Conservation (phyloP, 2,329 filamentous ascomycete genomes). For the Pseudopyrenochaeta lycopersici region DNA sequence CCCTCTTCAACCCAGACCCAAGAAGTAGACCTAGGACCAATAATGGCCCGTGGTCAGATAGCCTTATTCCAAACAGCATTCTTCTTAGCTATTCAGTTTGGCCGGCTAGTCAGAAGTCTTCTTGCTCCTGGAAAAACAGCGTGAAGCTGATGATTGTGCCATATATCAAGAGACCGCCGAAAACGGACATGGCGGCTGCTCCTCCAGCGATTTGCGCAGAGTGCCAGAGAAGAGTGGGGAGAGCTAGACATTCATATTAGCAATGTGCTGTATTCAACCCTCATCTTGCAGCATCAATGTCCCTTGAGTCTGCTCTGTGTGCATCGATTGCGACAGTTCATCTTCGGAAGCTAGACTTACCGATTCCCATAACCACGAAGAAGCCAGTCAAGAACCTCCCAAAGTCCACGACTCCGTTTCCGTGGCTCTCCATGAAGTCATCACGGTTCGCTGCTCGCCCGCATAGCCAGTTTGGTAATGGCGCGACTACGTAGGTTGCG, state of each 20-base stretch:
- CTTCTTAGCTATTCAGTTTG: slow-evolving; percentile 26
- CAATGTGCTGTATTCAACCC: neutral
- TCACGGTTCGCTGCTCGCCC: slow-evolving; percentile 87
- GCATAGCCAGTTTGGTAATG: slow-evolving; percentile 96
- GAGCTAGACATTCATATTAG: slow-evolving; percentile 64
- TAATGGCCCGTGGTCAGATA: neutral
- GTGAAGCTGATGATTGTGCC: slow-evolving; percentile 97
- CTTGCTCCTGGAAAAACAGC: slow-evolving; percentile 98
- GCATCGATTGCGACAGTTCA: neutral
- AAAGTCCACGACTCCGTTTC: slow-evolving; percentile 88
- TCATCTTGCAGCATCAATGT: neutral
- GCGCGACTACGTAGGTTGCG: slow-evolving; percentile 91
- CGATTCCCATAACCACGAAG: slow-evolving; percentile 95
- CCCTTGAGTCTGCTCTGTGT: neutral
- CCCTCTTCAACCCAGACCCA: neutral
- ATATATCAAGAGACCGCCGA: slow-evolving; percentile 94
- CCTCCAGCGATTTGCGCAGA: slow-evolving; percentile 81
- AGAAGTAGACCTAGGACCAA: neutral
- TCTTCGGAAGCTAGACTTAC: slow-evolving; percentile 64
- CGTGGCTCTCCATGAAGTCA: slow-evolving; percentile 90
- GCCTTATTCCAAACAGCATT: neutral
- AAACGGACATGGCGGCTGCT: slow-evolving; percentile 94
- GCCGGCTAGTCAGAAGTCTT: slow-evolving; percentile 76
- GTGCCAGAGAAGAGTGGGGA: slow-evolving; percentile 89
- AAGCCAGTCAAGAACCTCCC: slow-evolving; percentile 95